Percentiles rank a stretch among this genome's conserved stretches.
These are phyloP conservation scores for Podaxis carcinomalis DNA, from an alignment of 768 basidiomycete species.

Conservation along the genomic window DNA sequence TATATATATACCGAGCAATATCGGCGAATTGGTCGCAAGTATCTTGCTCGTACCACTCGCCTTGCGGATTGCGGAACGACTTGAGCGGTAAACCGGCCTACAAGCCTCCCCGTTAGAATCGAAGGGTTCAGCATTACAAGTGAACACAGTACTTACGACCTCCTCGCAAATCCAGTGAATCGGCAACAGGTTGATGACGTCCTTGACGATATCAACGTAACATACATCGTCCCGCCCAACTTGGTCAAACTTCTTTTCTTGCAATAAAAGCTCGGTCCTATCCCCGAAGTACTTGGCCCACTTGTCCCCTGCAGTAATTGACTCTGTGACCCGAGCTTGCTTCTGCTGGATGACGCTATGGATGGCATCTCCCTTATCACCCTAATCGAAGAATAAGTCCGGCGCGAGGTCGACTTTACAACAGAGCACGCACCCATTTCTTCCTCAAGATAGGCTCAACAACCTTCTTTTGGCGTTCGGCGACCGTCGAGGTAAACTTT, in stretches of 20 bases:
- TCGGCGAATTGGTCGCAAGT: conserved; percentile 40
- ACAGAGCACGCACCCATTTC: conserved; percentile 15
- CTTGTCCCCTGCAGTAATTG: conserved; percentile 4
- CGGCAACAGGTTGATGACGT: conserved; percentile 63
- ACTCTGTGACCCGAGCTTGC: conserved; percentile 8
- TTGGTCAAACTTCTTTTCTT: conserved; percentile 28
- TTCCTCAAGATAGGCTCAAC: conserved; percentile 21
- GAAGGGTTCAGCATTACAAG: background rate
- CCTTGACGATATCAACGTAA: conserved; percentile 54
- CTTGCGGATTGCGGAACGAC: conserved; percentile 24
- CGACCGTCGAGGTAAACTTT: conserved; percentile 29
- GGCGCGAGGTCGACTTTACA: background rate
- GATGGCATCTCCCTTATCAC: conserved; percentile 11
- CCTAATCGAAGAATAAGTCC: background rate
- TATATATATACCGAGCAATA: conserved; percentile 45
- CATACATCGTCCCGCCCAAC: conserved; percentile 23
- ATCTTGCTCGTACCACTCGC: conserved; percentile 34
- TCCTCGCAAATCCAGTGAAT: conserved; percentile 56
- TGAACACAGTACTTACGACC: conserved; percentile 38
- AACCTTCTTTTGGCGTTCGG: conserved; percentile 27
- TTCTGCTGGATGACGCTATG: conserved; percentile 14
- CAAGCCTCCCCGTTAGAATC: conserved; percentile 11
- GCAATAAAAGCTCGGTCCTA: conserved; percentile 30
- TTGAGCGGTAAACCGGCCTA: conserved; percentile 44
- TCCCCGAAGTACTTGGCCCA: conserved; percentile 26